A percentile compares a stretch with the other conserved stretches of the same genome.
Conservation (phyloP, 2,329 filamentous ascomycete genomes). For the Dactylellina haptotyla region DNA sequence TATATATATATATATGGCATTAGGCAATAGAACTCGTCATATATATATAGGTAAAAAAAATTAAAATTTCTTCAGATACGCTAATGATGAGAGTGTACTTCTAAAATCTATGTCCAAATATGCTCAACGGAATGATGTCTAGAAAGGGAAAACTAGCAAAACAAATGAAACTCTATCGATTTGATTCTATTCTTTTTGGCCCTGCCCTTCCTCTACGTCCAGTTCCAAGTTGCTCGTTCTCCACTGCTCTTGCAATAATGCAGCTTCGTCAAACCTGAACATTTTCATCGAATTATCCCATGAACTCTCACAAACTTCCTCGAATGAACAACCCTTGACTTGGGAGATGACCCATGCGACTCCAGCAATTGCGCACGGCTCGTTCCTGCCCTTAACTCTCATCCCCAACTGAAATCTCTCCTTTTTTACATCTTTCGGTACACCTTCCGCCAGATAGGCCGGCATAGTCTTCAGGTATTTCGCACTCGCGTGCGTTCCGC, state of each 20-base stretch:
- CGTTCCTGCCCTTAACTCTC: constrained; percentile 95
- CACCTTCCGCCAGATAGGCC: constrained; percentile 73
- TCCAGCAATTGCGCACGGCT: constrained; percentile 84
- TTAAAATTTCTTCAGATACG: too few species aligned
- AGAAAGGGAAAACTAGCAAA: too few species aligned
- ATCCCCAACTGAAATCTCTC: constrained; percentile 88
- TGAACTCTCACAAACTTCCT: constrained; percentile 84
- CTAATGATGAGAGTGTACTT: too few species aligned
- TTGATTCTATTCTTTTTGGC: too few species aligned
- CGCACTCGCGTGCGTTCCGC: constrained; percentile 85
- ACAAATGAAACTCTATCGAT: too few species aligned
- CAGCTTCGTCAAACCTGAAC: constrained; percentile 73
- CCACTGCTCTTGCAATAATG: constrained; percentile 28
- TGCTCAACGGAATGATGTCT: not conserved
- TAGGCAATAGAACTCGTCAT: too few species aligned
- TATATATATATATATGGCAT: too few species aligned
- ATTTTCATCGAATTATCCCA: constrained; percentile 84
- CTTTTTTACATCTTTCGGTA: constrained; percentile 87
- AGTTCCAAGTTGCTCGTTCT: not conserved
- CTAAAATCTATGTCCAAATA: constrained; percentile 11
- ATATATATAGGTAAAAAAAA: too few species aligned
- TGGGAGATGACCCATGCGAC: constrained; percentile 89
- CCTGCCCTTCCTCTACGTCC: not conserved
- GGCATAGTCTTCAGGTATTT: constrained; percentile 70
- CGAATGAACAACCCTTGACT: constrained; percentile 80